Conservation (phyloP, 805 yeast genomes). For the Brettanomyces anomalus region DNA sequence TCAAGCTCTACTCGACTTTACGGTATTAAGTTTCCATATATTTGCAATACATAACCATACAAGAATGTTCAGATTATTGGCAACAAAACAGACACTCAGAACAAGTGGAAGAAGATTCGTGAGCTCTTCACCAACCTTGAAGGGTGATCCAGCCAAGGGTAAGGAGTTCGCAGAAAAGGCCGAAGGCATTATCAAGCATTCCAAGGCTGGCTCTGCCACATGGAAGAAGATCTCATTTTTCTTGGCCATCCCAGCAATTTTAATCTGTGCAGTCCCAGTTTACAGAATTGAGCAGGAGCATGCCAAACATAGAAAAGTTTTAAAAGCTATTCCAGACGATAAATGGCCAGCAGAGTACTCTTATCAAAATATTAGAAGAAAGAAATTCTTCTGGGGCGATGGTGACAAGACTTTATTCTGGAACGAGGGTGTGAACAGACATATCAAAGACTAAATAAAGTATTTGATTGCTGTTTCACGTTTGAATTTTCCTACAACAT, state of each 20-base stretch:
- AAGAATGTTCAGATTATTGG: conserved; percentile 37
- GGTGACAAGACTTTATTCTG: conserved; percentile 97
- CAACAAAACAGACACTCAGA: conserved; percentile 21
- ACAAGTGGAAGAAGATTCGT: conserved; percentile 26
- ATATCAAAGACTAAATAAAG: conserved; percentile 34
- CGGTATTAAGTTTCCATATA: no score
- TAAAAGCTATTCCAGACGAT: conserved; percentile 66
- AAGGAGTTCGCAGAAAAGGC: conserved; percentile 53
- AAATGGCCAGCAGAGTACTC: conserved; percentile 89
- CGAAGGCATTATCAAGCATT: conserved; percentile 70
- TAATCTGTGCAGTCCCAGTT: conserved; percentile 71
- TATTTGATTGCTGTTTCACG: neutral
- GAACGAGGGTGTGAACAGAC: conserved; percentile 90
- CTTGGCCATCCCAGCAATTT: conserved; percentile 77
- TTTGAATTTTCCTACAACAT: no score
- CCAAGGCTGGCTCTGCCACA: conserved; percentile 59
- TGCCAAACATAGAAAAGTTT: conserved; percentile 80
- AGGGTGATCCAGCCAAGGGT: conserved; percentile 45
- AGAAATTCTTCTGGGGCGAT: conserved; percentile 96
- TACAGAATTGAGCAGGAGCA: conserved; percentile 78
- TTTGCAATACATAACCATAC: neutral
- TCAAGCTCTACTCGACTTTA: no score
- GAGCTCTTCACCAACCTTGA: conserved; percentile 7
- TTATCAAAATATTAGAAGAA: conserved; percentile 82
- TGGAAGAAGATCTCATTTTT: conserved; percentile 83